These are phyloP conservation scores for Malania oleifera DNA, from an alignment of 164 flowering plant species.

Conservation along the genomic window DNA sequence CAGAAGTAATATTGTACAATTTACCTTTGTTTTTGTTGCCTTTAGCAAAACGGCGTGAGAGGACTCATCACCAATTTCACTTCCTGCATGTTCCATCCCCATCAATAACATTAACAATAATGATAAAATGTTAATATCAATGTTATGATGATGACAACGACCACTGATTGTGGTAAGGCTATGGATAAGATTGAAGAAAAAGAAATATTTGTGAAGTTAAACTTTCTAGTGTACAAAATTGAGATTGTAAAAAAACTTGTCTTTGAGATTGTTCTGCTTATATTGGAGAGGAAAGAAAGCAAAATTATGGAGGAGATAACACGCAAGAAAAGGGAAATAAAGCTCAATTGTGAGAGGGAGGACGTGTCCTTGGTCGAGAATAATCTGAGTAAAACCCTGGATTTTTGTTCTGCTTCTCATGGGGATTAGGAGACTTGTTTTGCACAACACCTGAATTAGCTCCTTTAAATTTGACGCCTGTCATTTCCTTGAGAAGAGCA, in stretches of 20 bases:
- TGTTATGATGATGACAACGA: too few species aligned
- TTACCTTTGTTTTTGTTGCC: not conserved
- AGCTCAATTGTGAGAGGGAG: slow-evolving; percentile 35
- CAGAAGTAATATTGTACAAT: too few species aligned
- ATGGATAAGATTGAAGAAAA: too few species aligned
- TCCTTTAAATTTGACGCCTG: not conserved
- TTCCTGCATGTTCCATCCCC: not conserved
- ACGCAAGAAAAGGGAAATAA: not conserved
- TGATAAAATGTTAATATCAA: too few species aligned
- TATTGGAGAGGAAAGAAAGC: too few species aligned
- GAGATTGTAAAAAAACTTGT: too few species aligned
- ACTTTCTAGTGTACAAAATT: too few species aligned
- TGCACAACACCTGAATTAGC: slow-evolving; percentile 13
- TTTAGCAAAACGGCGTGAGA: not conserved
- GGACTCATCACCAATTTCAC: not conserved
- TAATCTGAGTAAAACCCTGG: slow-evolving; percentile 33
- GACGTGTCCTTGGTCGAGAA: slow-evolving; percentile 28
- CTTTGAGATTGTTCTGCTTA: too few species aligned
- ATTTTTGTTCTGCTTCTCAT: slow-evolving; percentile 4
- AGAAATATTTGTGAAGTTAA: too few species aligned
- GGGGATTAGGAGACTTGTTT: slow-evolving; percentile 16
- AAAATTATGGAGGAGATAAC: not conserved
- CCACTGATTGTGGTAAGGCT: too few species aligned
- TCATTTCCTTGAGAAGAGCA: slow-evolving; percentile 2
- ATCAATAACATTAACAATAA: too few species aligned